phyloP scores from a whole-genome alignment of 441 rosid genomes.

The Rhodomyrtus psidioides region DNA sequence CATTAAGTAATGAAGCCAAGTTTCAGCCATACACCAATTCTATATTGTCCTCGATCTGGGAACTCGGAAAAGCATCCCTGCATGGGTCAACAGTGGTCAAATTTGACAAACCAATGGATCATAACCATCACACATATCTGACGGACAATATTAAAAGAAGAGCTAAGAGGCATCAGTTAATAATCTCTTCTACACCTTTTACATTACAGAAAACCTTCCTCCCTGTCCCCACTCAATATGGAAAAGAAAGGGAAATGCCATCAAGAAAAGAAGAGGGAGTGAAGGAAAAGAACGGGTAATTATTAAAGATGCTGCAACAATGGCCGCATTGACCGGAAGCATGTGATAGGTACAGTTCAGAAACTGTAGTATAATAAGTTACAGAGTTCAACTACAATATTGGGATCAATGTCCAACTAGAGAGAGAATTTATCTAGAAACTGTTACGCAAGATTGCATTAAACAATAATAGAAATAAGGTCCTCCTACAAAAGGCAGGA shows the following conservation, averaged over 20 bases:
- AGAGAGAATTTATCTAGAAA: neutral
- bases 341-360: neutral
- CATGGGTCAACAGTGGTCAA: constrained; percentile 15
- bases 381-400: constrained; percentile 1
- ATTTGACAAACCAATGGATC: neutral
- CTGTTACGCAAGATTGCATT: constrained; percentile 27
- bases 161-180: neutral
- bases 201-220: neutral
- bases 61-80: constrained; percentile 24
- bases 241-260: neutral
- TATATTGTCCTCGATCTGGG: constrained; percentile 17
- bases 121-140: neutral
- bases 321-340: neutral
- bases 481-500: constrained; percentile 45
- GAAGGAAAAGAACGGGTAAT: neutral
- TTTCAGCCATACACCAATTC: constrained; percentile 20
- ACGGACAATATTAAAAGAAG: neutral
- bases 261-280: neutral
- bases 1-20: neutral
- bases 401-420: constrained; percentile 10
- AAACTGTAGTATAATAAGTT: neutral
- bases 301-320: neutral
- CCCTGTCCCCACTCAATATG: neutral
- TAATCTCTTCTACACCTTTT: neutral
- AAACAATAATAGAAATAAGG: constrained; percentile 22